Evolutionary conservation across 139 green algal genomes (phyloP).

Genomic region (Diplosphaera chodatii): DNA sequence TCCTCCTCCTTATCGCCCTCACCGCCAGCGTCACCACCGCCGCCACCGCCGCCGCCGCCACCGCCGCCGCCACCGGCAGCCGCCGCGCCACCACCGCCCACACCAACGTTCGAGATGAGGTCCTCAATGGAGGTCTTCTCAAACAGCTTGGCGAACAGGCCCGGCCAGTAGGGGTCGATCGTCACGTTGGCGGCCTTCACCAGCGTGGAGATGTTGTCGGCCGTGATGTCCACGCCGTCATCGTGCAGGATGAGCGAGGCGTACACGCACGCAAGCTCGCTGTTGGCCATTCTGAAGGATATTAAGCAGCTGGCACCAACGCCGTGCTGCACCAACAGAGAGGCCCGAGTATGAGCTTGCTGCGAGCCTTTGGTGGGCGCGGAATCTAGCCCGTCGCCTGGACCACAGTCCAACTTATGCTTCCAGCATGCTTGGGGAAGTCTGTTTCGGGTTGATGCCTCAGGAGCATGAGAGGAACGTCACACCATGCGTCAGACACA

Average conservation of each 20-base stretch:
- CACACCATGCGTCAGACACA: no score
- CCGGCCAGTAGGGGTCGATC: slow-evolving; percentile 95
- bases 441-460: no score
- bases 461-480: no score
- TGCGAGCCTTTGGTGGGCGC: no score
- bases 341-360: no score
- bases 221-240: slow-evolving; percentile 88
- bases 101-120: slow-evolving; percentile 95
- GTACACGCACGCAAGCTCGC: slow-evolving; percentile 93
- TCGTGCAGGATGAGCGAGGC: slow-evolving; percentile 94
- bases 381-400: no score
- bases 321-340: background rate
- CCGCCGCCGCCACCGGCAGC: no score
- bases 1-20: slow-evolving; percentile 68
- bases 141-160: slow-evolving; percentile 95
- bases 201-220: slow-evolving; percentile 90
- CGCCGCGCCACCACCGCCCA: slow-evolving; percentile 24
- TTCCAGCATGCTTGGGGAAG: no score
- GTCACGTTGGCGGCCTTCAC: slow-evolving; percentile 82
- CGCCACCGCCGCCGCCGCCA: slow-evolving; percentile 20
- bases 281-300: slow-evolving; percentile 61
- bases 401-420: no score
- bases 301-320: slow-evolving; percentile 41
- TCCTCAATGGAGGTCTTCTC: slow-evolving; percentile 89
- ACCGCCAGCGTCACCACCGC: slow-evolving; percentile 42